Evolutionary conservation across 164 flowering plant species (phyloP), one percentile per base, ranked within the genome.

Genomic region (Euptelea pleiosperma): DNA sequence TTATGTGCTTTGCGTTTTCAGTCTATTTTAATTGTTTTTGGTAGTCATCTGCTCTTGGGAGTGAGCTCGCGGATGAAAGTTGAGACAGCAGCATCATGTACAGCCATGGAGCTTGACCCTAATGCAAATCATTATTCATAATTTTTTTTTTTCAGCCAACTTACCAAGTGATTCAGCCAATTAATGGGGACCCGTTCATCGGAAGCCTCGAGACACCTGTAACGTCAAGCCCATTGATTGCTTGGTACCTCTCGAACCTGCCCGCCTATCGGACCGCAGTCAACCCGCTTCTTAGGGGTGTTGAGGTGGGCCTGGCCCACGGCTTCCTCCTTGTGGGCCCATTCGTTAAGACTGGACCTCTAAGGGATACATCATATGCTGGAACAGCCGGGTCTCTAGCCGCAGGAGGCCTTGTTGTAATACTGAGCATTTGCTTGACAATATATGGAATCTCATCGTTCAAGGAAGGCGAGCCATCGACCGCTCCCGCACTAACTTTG

Each of bases 231-330:
- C 98, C 97, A 33, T 41, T 93, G 63, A 74, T 93, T 4, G 97
- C 97, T 1, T 93, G 98, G 98, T 93, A 86, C 86, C 85, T 93
- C 28, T 93, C 98, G 64, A 93, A 93, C 85, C 81, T 93, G 2
- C 99, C 97, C 0, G 97, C 89, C 21, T 93, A 93, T 72, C 60
- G 99, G 48, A 93, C 99, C 0, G 93, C 97, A 0, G 99, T 93
- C 26, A 90, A 55, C 82, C 97, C 99, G 21, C 91, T 93, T 40
- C 84, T 93, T 45, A 60, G 98, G 10, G 97, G 98, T 0, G 59
- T 93, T 0, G 98, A 93, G 47, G 92, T 93, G 25, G 97, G 97
- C 11, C 69, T 89, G 37, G 98, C 97, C 64, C 98, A 93, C 54
- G 98, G 98, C 0, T 81, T 60, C 66, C 77, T 93, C 61, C 77